Conservation (phyloP, 2,329 filamentous ascomycete species). For the Monilinia fructicola region DNA sequence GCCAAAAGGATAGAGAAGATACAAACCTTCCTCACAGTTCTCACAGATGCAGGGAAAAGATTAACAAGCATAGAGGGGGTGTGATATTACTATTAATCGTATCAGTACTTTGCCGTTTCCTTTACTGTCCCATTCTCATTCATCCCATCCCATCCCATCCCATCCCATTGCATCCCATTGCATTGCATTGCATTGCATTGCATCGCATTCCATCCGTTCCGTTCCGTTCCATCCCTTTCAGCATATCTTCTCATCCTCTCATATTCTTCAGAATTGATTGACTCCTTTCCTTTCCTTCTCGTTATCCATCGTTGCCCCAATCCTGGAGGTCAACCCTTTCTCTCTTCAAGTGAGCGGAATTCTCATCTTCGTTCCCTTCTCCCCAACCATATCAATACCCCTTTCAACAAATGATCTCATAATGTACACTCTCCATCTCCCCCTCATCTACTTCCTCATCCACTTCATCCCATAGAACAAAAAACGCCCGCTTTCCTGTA, state of each 20-base stretch:
- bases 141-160: neutral
- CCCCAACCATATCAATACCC: neutral
- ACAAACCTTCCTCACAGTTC: no score
- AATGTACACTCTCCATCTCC: neutral
- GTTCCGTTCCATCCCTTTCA: neutral
- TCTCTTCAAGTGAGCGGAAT: neutral
- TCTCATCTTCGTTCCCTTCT: neutral
- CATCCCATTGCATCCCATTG: neutral
- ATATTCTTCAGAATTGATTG: neutral
- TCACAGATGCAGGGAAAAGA: no score
- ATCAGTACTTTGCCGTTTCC: no score
- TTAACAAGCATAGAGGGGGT: no score
- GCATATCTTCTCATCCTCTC: neutral
- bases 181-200: neutral
- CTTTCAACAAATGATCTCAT: neutral
- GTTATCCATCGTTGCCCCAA: neutral
- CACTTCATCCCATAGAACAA: neutral
- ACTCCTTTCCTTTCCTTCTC: neutral
- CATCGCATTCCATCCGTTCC: neutral
- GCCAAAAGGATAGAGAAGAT: no score
- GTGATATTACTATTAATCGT: no score
- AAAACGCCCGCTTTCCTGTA: constrained; percentile 11
- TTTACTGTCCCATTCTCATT: neutral
- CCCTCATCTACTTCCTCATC: neutral
- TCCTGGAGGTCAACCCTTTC: neutral